Evolutionary conservation across 352 stramenopile species (phyloP), one percentile per base, ranked within the genome.

Genomic region (Pythium monospermum): DNA sequence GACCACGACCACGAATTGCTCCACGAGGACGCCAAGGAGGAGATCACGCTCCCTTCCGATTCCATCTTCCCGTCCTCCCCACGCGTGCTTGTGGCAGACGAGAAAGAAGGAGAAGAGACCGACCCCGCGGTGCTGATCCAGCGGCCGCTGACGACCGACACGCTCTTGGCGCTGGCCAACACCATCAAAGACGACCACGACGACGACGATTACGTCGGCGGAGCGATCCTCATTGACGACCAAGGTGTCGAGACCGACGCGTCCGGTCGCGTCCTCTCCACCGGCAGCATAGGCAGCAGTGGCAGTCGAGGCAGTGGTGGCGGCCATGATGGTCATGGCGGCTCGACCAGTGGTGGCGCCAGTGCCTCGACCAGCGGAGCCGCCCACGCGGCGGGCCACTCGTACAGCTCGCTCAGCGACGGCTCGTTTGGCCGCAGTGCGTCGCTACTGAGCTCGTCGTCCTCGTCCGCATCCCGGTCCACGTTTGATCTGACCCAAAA

Each of bases 401-500:
- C 36, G 25, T 46, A 47, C 27, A 21, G 12, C 18, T 48, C 37
- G 10, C 32, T 51, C 12, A 59, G 51, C 42, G 51, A 59, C 43
- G 41, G 49, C 8, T 45, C 36, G 22, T 31, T 49, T 37, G 19
- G 45, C 8, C 45, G 45, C 21, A 32, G 45, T n/a, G n/a, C 16
- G 10, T n/a, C 4, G 28, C 45, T 3, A 32, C 11, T 11, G 35
- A 57, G 33, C 16, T 15, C 27, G 25, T 57, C 47, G 32, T 52
- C 31, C 28, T 50, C 11, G 21, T 52, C 39, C 5, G 44, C 31
- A 4, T 45, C 42, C 3, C 30, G 30, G 22, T 53, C 46, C 5
- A 50, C 60, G 18, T 80, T 84, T 28, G 73, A 87, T 60, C 46
- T 90, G 26, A 69, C 74, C 2, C 78, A 90, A 53, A 90, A 92